A percentile compares a stretch with the other conserved stretches of the same genome.
Evolutionary conservation across 2,329 filamentous ascomycete genomes (phyloP).

Genomic region (Fusarium beomiforme): DNA sequence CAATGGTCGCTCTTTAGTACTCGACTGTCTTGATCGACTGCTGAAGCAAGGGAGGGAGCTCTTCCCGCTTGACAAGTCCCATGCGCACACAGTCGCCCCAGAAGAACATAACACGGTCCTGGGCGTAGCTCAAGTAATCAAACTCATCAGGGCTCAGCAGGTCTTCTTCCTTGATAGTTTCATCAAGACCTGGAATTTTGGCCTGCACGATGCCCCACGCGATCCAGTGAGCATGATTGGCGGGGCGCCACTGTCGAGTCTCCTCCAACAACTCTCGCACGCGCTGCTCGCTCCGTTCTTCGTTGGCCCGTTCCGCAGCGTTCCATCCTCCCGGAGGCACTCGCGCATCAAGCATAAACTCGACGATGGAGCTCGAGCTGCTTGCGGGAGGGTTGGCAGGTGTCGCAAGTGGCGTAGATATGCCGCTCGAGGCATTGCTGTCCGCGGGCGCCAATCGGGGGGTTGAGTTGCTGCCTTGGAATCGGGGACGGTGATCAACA

Average conservation of each 20-base stretch:
- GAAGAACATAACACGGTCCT: constrained; percentile 91
- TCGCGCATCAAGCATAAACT: constrained; percentile 86
- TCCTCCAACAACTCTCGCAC: constrained; percentile 79
- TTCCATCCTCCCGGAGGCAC: constrained; percentile 64
- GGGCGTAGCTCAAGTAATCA: constrained; percentile 91
- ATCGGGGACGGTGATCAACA: constrained; percentile 80
- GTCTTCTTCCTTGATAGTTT: constrained; percentile 48
- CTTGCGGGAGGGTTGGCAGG: constrained; percentile 49
- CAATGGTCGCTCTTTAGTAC: constrained; percentile 55
- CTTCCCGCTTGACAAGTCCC: constrained; percentile 78
- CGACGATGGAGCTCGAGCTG: constrained; percentile 67
- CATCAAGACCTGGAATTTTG: constrained; percentile 78
- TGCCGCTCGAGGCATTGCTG: constrained; percentile 47
- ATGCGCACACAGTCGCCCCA: constrained; percentile 88
- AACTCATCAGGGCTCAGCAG: constrained; percentile 71
- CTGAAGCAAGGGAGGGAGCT: constrained; percentile 76
- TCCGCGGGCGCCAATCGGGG: constrained; percentile 59
- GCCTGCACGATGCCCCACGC: constrained; percentile 98
- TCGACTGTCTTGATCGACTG: constrained; percentile 75
- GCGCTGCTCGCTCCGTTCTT: constrained; percentile 72
- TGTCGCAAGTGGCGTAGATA: constrained; percentile 48
- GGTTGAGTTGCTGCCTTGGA: constrained; percentile 60
- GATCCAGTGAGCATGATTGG: constrained; percentile 91
- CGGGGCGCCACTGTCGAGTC: constrained; percentile 84
- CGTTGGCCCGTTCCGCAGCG: constrained; percentile 65